Evolutionary conservation across 2,329 filamentous ascomycete species (phyloP).

Genomic region (Cladosporium sp.): DNA sequence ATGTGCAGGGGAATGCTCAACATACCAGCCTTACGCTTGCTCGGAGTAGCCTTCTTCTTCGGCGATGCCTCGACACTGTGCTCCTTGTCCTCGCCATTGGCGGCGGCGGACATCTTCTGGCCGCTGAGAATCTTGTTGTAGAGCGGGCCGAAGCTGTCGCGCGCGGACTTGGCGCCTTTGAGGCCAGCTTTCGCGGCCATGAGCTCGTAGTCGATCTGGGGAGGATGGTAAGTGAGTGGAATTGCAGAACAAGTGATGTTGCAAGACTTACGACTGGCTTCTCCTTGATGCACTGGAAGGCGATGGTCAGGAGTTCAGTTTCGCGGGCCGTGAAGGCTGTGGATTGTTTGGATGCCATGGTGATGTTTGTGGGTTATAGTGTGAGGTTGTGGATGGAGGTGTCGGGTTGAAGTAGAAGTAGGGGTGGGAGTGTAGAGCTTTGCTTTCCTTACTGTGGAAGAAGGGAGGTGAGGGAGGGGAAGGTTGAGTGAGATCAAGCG

Average conservation of each 20-base stretch:
- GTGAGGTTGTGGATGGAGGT: background rate
- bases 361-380: background rate
- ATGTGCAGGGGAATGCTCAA: background rate
- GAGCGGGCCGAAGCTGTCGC: conserved; percentile 12
- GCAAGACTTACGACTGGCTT: conserved; percentile 7
- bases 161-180: conserved; percentile 19
- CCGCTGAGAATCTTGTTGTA: conserved; percentile 15
- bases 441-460: background rate
- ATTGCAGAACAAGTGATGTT: background rate
- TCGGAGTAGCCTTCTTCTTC: conserved; percentile 1
- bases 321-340: conserved; percentile 11
- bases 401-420: background rate
- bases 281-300: conserved; percentile 11
- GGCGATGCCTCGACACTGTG: background rate
- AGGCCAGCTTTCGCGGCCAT: conserved; percentile 10
- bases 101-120: background rate
- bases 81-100: background rate
- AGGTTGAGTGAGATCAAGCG: background rate
- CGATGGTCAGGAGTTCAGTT: conserved; percentile 1
- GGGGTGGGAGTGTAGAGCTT: too few relatives aligned
- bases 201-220: conserved; percentile 19
- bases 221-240: background rate
- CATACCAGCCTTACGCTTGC: background rate
- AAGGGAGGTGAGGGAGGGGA: background rate
- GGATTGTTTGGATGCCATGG: background rate